Evolutionary conservation across 805 yeast genomes (phyloP), one percentile per base, ranked within the genome.

Genomic region (Candida ascalaphidarum): DNA sequence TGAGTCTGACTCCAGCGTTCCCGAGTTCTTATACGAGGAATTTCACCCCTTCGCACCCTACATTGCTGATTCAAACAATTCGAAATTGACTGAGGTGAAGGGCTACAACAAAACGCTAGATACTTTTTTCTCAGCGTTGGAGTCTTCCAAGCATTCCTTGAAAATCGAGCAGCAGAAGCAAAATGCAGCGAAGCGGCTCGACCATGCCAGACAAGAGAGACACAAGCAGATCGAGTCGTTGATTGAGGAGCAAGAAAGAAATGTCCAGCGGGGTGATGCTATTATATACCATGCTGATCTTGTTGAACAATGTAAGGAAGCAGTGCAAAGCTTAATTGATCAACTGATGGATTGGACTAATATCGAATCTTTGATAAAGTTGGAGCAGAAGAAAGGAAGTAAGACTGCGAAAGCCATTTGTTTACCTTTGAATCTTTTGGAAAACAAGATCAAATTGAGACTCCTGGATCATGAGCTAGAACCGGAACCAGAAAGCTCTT

Each of bases 271-370:
- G 39, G 97, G 95, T 8, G 78, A 75, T 36, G 58, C 81, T 4
- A 76, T 89, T 17, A 79, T 82, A 35, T 58, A 67, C 21, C 66
- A 81, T 48, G 80, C 89, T 4, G 75, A 74, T 16, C 40, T 72
- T 15, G 85, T 88, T 4, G 92, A 81, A 27, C 71, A 72, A 11
- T 85, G 92, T 26, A 78, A 72, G 34, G 52, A 48, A 6, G 77
- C 81, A 3, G 81, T 89, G 4, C 80, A 77, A 33, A 58, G 62
- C 1, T 55, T 85, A 30, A 36, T 86, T 4, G 77, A 79, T 31
- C 92, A 83, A 46, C 88, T 83, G 37, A 83, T 85, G 84, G 96
- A 89, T 49, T 89, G 98, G 98, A 71, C 72, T 23, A 80, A 84
- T 35, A 88, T 88, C 36, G 95, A 81, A 47, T 74, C 77, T 36